Base-by-base conservation (phyloP, 148 eudicot species). In the Arctostaphylos glauca region DNA sequence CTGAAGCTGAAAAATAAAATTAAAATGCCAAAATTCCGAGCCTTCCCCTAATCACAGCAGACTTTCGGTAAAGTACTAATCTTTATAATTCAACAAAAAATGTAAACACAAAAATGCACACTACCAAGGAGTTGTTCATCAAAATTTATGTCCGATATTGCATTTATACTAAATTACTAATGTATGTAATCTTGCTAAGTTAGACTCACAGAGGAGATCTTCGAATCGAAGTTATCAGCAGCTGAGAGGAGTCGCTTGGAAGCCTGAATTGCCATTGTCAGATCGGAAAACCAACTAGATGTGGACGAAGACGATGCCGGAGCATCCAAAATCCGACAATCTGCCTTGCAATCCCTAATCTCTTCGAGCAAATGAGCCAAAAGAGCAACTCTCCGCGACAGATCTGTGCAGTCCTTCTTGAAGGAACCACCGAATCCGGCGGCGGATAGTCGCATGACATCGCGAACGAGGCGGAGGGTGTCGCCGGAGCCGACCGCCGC, bases 371-470 rank as follows among this genome's bases (percentile, higher is more conserved):
- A 82, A 83, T 94, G 91, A 38, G 94, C 87, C 18, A 95, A 77
- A 2, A 91, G 89, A 2, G 94, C 90, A 72, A 95, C 85, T 81
- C 95, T 87, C 53, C 98, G 89, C 54, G 90, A 82, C n/a, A 95
- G 91, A 84, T 95, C 94, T 43, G 90, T 86, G 38, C 96, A 95
- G 79, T 95, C 98, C 85, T 89, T 92, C 84, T 88, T 95, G 83
- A 94, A 94, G 19, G 81, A 53, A 8, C 92, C 93, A 3, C 19
- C 54, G 74, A 94, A 93, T 6, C 91, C 93, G 67, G 82, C 82
- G 31, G 74, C 62, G 73, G 93, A 86, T 50, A 89, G 80, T 46
- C 82, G 77, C 0, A 60, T 84, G n/a, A 94, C 84, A 60, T 91
- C 97, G 19, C 83, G 76, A 16, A 94, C 88, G 0, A 90, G 83